Percentiles rank a stretch among this genome's conserved stretches.
Evolutionary conservation across 1,284 basidiomycete species (phyloP).

Genomic region (Termitomyces sp.): DNA sequence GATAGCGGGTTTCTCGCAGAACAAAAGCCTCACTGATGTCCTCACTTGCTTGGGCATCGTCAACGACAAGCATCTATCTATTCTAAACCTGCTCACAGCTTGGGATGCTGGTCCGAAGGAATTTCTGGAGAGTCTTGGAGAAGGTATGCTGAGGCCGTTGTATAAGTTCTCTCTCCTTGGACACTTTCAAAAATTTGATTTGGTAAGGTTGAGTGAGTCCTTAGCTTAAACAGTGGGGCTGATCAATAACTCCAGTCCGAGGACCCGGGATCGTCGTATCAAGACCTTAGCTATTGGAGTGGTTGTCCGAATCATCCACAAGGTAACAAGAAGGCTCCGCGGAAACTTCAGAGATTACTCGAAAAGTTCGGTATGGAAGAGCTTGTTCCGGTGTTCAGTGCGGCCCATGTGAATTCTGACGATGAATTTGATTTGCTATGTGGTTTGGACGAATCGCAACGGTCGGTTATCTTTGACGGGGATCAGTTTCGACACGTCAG

Average conservation of each 20-base stretch:
- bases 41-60: background rate
- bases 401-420: constrained; percentile 19
- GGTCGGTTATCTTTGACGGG: constrained; percentile 9
- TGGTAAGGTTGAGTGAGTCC: background rate
- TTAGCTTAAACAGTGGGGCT: background rate
- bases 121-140: background rate
- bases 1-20: background rate
- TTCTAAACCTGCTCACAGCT: background rate
- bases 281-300: background rate
- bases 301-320: background rate
- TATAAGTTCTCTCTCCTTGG: background rate
- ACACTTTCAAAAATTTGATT: background rate
- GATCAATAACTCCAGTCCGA: background rate
- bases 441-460: constrained; percentile 10
- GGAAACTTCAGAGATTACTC: background rate
- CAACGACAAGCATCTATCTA: background rate
- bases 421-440: constrained; percentile 17
- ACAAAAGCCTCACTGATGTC: background rate
- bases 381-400: constrained; percentile 20
- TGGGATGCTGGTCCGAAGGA: background rate
- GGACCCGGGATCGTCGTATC: background rate
- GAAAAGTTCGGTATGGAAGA: constrained; percentile 18
- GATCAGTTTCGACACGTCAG: constrained; percentile 9
- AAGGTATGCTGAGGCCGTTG: background rate
- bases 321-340: background rate